Evolutionary conservation across 345 rosid genomes (phyloP), one percentile per base, ranked within the genome.

Genomic region (Citrus reticulata): DNA sequence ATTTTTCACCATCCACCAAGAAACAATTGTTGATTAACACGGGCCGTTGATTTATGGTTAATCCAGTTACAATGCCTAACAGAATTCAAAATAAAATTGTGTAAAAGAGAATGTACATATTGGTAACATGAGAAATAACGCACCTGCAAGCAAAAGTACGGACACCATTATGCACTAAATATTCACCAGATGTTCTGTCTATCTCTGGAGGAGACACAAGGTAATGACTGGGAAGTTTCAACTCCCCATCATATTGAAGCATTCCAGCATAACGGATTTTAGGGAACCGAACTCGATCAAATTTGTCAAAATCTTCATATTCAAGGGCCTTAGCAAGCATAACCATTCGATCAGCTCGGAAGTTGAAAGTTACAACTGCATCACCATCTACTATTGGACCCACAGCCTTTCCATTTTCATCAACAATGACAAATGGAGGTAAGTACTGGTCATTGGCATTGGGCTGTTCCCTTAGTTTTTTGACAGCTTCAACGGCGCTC

Each of bases 131-230:
- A 54, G 72, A 54, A 11, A 2, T 2, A 20, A 73, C 86, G 79
- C 27, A 96, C 98, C 98, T 96, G 98, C 98, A 96, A 78, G 98
- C 98, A 84, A 94, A 94, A 66, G 98, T 96, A 29, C 88, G 78
- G 69, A 93, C 70, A 57, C 98, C 98, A 29, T 94, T 96, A 77
- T 87, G 88, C 80, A 81, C 92, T 78, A 96, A 86, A 83, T 94
- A 96, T 94, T 94, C 98, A 74, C 99, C 98, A 59, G 97, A 94
- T 8, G 99, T 96, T 69, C 99, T 90, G 8, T 93, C 99, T 40
- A 94, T 96, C 91, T 92, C 97, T 57, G 99, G 98, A 58, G 99
- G 99, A 84, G 98, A 90, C 60, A 96, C 98, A 70, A 96, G 97
- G 88, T 94, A 96, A 57, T 74, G 87, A 81, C 76, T 88, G 1